Conservation (phyloP, 139 green algal genomes). For the Nannochloris sp. region DNA sequence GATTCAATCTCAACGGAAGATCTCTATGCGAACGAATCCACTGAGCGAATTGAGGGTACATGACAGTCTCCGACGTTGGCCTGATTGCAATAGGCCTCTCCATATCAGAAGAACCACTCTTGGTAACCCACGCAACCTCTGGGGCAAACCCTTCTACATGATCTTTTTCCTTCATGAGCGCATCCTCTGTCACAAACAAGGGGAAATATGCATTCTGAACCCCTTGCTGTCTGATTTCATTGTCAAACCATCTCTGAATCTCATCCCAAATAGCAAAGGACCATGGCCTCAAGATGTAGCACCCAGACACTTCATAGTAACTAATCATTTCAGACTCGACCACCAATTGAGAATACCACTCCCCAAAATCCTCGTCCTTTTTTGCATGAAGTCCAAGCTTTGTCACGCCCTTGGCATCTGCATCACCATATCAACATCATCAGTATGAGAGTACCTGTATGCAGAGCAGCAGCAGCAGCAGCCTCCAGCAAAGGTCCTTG, state of each 20-base stretch:
- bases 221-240: slow-evolving; percentile 82
- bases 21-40: slow-evolving; percentile 96
- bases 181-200: slow-evolving; percentile 95
- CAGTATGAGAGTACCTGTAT: no score
- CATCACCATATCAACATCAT: no score
- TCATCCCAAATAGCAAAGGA: slow-evolving; percentile 86
- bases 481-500: no score
- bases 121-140: slow-evolving; percentile 93
- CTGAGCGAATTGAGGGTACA: slow-evolving; percentile 93
- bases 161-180: slow-evolving; percentile 94
- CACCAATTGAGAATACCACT: slow-evolving; percentile 71
- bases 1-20: slow-evolving; percentile 94
- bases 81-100: slow-evolving; percentile 95
- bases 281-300: slow-evolving; percentile 96
- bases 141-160: slow-evolving; percentile 92
- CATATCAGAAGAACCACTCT: slow-evolving; percentile 73
- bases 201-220: slow-evolving; percentile 99
- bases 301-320: slow-evolving; percentile 95
- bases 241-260: slow-evolving; percentile 79
- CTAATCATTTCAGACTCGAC: slow-evolving; percentile 70
- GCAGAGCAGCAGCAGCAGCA: no score
- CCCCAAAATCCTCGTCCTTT: slow-evolving; percentile 81
- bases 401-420: slow-evolving; percentile 40
- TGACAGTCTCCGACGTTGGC: slow-evolving; percentile 94
- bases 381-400: slow-evolving; percentile 73